These are phyloP conservation scores for Entonaema liquescens DNA, from an alignment of 495 filamentous ascomycete genomes.

Conservation along the genomic window DNA sequence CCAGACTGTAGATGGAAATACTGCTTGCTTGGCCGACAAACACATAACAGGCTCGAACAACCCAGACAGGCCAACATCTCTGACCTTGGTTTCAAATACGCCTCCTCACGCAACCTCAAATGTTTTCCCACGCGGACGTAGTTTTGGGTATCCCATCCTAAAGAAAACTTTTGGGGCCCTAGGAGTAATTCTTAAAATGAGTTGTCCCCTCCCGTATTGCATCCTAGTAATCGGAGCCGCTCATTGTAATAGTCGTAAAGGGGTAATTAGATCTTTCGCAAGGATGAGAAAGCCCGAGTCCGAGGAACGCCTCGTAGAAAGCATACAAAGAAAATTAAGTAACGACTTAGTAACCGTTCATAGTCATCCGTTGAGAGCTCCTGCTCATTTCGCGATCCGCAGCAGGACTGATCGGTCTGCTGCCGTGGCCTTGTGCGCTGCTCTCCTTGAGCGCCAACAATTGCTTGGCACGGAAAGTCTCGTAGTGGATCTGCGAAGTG, in stretches of 20 bases:
- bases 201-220: conserved; percentile 14
- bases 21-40: conserved; percentile 46
- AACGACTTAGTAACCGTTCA: conserved; percentile 87
- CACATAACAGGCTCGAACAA: conserved; percentile 41
- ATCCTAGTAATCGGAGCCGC: conserved; percentile 20
- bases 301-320: conserved; percentile 43
- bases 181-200: conserved; percentile 34
- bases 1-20: conserved; percentile 45
- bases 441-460: conserved; percentile 97
- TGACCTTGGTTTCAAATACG: conserved; percentile 39
- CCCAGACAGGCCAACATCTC: conserved; percentile 13
- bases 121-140: conserved; percentile 26
- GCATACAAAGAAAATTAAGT: conserved; percentile 31
- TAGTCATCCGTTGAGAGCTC: conserved; percentile 93
- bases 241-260: conserved; percentile 38
- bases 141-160: conserved; percentile 39
- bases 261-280: conserved; percentile 34
- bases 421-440: conserved; percentile 85
- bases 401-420: conserved; percentile 91
- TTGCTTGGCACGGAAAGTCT: conserved; percentile 99
- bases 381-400: conserved; percentile 96
- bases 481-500: conserved; percentile 99
- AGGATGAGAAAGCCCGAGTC: conserved; percentile 29
- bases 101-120: conserved; percentile 31
- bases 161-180: conserved; percentile 22